Evolutionary conservation across 257 asterid species (phyloP), one percentile per base, ranked within the genome.

Genomic region (Thymus quinquecostatus): DNA sequence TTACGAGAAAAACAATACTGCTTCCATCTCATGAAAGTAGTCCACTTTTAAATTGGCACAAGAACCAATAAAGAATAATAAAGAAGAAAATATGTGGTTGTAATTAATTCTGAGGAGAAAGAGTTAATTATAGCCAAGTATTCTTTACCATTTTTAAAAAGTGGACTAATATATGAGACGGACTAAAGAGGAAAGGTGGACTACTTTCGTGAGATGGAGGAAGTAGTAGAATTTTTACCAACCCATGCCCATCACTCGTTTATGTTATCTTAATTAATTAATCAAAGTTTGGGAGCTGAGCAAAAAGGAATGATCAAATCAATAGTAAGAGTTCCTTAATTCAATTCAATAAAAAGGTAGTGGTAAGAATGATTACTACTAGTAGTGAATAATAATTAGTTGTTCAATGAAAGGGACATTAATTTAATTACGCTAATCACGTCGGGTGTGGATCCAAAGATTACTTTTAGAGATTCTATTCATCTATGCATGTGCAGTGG

Each of bases 371-470:
- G 75, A 71, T 38, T 3, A 38, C 41, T 38, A 5, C 6, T 5
- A 38, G 1, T 38, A 38, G 6, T 38, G 41, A 38, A 38, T 38
- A 38, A 38, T 38, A 38, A 38, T 5, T 45, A 45, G 9, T 55
- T 70, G 65, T 80, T 75, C 66, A 69, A 68, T 74, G 89, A 86
- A 64, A 83, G 75, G 41, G 89, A 88, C 87, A n/a, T 60, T 21
- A 21, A 21, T 21, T 38, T 38, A 38, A 77, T 12, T 60, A 80
- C 92, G 88, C 76, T 71, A 86, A 85, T 90, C 86, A 81, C 93
- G 90, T 90, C 70, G 12, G 3, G 44, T 21, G 77, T 80, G 82
- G 66, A 75, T 67, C 79, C 78, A 44, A 66, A n/a, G 47, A 44
- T 59, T 53, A 48, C 53, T 58, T 34, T 34, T 55, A 54, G 38